phyloP scores from a whole-genome alignment of 495 filamentous ascomycete genomes.

The Neurospora pannonica region DNA sequence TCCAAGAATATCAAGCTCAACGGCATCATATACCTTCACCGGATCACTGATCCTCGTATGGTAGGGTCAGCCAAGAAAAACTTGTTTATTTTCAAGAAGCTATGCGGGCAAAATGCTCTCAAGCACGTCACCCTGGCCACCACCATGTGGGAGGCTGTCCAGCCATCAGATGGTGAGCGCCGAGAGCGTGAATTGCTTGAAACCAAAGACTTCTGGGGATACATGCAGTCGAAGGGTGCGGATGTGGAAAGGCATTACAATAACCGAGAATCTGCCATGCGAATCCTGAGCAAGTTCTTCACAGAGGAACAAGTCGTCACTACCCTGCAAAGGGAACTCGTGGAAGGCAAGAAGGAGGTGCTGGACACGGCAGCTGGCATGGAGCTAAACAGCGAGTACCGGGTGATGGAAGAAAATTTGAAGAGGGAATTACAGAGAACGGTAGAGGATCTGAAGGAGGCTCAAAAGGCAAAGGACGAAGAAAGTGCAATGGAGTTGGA shows the following conservation, averaged over 20 bases:
- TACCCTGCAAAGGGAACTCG: neutral
- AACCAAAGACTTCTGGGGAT: conserved; percentile 31
- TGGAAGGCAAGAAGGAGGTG: neutral
- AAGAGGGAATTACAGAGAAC: neutral
- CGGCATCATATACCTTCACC: conserved; percentile 38
- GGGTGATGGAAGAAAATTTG: neutral
- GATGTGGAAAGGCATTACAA: conserved; percentile 18
- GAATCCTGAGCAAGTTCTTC: neutral
- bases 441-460: neutral
- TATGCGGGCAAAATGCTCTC: conserved; percentile 31
- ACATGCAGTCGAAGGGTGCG: conserved; percentile 21
- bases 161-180: conserved; percentile 9
- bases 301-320: neutral
- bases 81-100: conserved; percentile 34
- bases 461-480: neutral
- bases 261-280: conserved; percentile 15
- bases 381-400: neutral
- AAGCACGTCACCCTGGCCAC: conserved; percentile 33
- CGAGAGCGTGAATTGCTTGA: conserved; percentile 28
- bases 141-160: conserved; percentile 32
- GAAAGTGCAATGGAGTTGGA: neutral
- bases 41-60: conserved; percentile 32
- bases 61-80: conserved; percentile 29
- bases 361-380: neutral
- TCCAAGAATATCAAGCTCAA: conserved; percentile 1